Evolutionary conservation across 352 stramenopile species (phyloP).

Genomic region (Phytophthora colocasiae): DNA sequence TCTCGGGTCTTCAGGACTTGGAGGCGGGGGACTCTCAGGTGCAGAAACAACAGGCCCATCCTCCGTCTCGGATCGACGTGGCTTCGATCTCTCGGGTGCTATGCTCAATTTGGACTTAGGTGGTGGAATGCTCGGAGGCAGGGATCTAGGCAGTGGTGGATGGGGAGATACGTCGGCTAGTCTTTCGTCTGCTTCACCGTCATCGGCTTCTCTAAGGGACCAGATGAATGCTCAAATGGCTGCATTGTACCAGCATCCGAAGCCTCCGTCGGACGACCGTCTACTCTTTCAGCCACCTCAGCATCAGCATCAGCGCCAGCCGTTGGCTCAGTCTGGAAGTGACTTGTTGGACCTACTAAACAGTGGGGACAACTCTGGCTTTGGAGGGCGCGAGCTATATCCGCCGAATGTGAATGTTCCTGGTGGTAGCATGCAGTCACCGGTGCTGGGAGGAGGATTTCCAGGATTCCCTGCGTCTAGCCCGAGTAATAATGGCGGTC

Average conservation of each 20-base stretch:
- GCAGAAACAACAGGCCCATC: slow-evolving; percentile 4
- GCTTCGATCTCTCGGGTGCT: slow-evolving; percentile 50
- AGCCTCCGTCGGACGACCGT: slow-evolving; percentile 17
- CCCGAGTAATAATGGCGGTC: slow-evolving; percentile 12
- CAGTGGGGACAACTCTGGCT: slow-evolving; percentile 20
- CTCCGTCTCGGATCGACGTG: slow-evolving; percentile 18
- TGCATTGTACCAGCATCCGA: slow-evolving; percentile 61
- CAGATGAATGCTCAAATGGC: slow-evolving; percentile 87
- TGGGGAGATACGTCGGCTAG: slow-evolving; percentile 23
- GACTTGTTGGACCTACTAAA: slow-evolving; percentile 49
- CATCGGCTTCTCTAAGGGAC: slow-evolving; percentile 51
- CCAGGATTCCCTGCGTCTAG: slow-evolving; percentile 26
- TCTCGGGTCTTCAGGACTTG: slow-evolving; percentile 17
- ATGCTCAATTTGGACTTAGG: slow-evolving; percentile 52
- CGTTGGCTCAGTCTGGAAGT: slow-evolving; percentile 43
- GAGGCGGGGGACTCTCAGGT: slow-evolving; percentile 8
- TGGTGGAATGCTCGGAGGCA: slow-evolving; percentile 18
- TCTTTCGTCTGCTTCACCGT: slow-evolving; percentile 35
- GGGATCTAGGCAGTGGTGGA: slow-evolving; percentile 10
- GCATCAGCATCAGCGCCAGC: slow-evolving; percentile 38
- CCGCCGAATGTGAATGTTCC: slow-evolving; percentile 24
- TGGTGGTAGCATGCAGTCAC: slow-evolving; percentile 20
- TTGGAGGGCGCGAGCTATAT: slow-evolving; percentile 20
- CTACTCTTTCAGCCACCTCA: slow-evolving; percentile 33
- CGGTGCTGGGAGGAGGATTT: slow-evolving; percentile 14